Evolutionary conservation across 345 rosid genomes (phyloP).

Genomic region (Gossypium arboreum): DNA sequence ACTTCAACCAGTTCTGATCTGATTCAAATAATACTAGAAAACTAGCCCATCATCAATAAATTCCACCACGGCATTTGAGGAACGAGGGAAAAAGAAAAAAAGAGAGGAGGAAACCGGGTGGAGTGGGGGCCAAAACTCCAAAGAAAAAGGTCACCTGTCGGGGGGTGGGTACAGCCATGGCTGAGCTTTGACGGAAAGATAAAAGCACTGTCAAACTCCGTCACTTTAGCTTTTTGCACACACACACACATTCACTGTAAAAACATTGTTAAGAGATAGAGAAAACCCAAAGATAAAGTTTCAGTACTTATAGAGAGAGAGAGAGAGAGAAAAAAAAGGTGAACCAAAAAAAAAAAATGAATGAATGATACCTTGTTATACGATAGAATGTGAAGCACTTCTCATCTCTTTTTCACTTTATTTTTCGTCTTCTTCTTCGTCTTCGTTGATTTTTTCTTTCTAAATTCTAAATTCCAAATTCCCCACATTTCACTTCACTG

Average conservation of each 20-base stretch:
- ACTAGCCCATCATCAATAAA: background rate
- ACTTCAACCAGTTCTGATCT: background rate
- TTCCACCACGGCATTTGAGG: background rate
- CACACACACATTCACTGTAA: background rate
- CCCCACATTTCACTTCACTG: background rate
- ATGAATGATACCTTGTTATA: background rate
- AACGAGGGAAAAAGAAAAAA: too few species aligned
- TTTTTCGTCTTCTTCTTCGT: background rate
- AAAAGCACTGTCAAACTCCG: slow-evolving; percentile 28
- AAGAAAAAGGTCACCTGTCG: background rate
- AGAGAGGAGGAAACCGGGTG: background rate
- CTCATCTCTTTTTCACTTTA: background rate
- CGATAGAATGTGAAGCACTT: background rate
- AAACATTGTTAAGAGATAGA: slow-evolving; percentile 1
- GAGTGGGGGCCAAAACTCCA: slow-evolving; percentile 14
- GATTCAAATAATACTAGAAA: background rate
- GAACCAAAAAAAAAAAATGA: background rate
- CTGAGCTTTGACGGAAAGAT: slow-evolving; percentile 22
- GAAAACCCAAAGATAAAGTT: background rate
- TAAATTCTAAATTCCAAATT: background rate
- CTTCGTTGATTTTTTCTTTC: background rate
- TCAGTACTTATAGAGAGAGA: background rate
- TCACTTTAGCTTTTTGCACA: slow-evolving; percentile 16
- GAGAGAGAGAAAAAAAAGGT: background rate
- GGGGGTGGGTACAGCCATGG: background rate